Evolutionary conservation across 179 eudicot species (phyloP), one percentile per base, ranked within the genome.

Genomic region (Sideroxylon spinosum): DNA sequence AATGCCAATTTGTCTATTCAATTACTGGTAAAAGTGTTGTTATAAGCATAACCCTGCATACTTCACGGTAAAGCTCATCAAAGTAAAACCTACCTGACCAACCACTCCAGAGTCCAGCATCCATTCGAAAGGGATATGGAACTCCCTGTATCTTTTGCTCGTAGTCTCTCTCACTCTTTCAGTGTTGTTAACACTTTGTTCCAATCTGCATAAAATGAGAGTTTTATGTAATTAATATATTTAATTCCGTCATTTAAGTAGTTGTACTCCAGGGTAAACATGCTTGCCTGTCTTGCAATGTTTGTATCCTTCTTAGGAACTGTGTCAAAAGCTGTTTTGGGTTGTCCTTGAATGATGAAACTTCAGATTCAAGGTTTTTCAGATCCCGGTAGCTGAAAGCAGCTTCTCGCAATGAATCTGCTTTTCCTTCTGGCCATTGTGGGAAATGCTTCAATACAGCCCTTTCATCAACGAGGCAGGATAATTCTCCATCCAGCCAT

Each of bases 391-490:
- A 92, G 55, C 82, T 82, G 49, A 88, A 88, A 61, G 92, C 88
- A 57, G 97, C 94, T 81, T 92, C 97, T 3, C 97, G 59, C 44
- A 92, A 69, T 12, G 91, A 91, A 73, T 94, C 98, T 7, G 95
- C 92, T 67, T 92, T 94, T 81, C 88, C 76, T 78, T 94, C 98
- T 0, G 98, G 98, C 98, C 98, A 94, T 59, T 87, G 80, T 11
- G 89, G 88, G 80, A 94, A 94, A 76, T 92, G 98, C 82, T 89
- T 94, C 60, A 94, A 83, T 22, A 94, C 98, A 2, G 98, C 98
- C 78, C 98, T 82, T 75, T 94, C 98, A 23, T 94, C 98, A 14
- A 94, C 97, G 23, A 94, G 84, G 79, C 89, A 74, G 4, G 98
- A 89, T 37, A 94, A 83, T 70, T 94, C 91, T 23, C 86, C 85